Percentiles rank a stretch among this genome's conserved stretches.
Evolutionary conservation across 106 monocot genomes (phyloP).

Genomic region (Ottelia alismoides): DNA sequence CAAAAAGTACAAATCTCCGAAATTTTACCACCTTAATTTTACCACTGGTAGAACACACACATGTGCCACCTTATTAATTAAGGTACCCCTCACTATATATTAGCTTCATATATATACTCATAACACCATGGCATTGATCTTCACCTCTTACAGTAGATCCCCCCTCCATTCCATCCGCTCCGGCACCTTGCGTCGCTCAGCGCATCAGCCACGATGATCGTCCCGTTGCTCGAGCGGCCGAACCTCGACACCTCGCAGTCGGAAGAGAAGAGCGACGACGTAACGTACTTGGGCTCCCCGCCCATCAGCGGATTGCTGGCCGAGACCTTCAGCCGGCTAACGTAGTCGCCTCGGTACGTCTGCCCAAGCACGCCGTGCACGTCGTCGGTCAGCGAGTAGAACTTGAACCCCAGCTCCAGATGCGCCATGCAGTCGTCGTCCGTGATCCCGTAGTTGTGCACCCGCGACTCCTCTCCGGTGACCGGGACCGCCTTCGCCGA

Average conservation of each 20-base stretch:
- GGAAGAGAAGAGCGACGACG: neutral
- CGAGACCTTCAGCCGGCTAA: neutral
- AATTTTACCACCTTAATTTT: too few relatives aligned
- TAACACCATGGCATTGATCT: too few relatives aligned
- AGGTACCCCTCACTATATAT: too few relatives aligned
- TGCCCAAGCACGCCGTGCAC: constrained; percentile 44
- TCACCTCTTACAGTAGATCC: too few relatives aligned
- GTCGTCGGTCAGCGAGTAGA: constrained; percentile 16
- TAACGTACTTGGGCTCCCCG: constrained; percentile 2
- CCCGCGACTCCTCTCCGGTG: constrained; percentile 25
- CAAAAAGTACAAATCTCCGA: too few relatives aligned
- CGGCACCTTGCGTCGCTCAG: too few relatives aligned
- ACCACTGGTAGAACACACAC: too few relatives aligned
- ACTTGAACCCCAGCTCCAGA: constrained; percentile 38
- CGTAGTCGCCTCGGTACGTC: constrained; percentile 21
- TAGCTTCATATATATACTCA: too few relatives aligned
- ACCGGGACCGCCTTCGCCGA: constrained; percentile 24
- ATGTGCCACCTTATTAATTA: too few relatives aligned
- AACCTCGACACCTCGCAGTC: neutral
- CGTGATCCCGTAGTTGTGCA: constrained; percentile 28
- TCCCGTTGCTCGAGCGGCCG: too few relatives aligned
- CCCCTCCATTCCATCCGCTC: too few relatives aligned
- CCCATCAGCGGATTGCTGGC: neutral
- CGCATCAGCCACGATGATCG: too few relatives aligned
- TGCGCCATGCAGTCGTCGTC: constrained; percentile 33